Evolutionary conservation across 768 basidiomycete genomes (phyloP), one percentile per base, ranked within the genome.

Genomic region (Dacryopinax spathularia): DNA sequence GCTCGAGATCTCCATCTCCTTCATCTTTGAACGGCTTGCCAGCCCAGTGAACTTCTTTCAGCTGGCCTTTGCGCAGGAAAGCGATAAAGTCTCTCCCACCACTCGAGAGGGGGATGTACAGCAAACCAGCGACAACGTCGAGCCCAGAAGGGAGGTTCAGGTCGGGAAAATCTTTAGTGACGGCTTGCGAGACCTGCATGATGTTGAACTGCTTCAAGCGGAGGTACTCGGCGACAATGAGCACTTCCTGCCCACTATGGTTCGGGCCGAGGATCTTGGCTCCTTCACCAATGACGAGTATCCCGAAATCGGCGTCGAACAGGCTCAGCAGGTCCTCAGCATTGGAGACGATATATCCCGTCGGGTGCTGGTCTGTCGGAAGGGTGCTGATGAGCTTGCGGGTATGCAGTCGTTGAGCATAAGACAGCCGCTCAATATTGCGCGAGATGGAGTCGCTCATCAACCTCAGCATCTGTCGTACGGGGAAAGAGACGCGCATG

Each of bases 401-500:
- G 0, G 86, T 87, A 64, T 86, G 84, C 36, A 91, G 73, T 2
- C 88, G 77, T 65, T 85, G 82, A 1, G 88, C 86, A 71, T 89
- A 90, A 70, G 83, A 85, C 66, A 91, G 72, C 12, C 89, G 78
- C 71, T 91, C 89, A 60, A 91, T 82, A 69, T 89, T 89, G 60
- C 84, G 79, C 33, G 86, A 88, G 65, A 91, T 86, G 1, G 87
- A 83, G 70, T 90, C 88, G 68, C 85, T 86, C 56, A 91, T 76
- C 9, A 91, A 80, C 20, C 87, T 81, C 59, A 91, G 79, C 80
- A 91, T 88, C 71, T 90, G 88, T 25, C 89, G 81, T 5, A 90
- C 84, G 2, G 87, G 87, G 74, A 91, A 90, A 1, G 89, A 88
- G 5, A 91, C 87, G 10, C 90, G 82, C 83, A 89, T 88, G n/a